phyloP scores from a whole-genome alignment of 805 yeast species.

The Ogataea paraovalis region DNA sequence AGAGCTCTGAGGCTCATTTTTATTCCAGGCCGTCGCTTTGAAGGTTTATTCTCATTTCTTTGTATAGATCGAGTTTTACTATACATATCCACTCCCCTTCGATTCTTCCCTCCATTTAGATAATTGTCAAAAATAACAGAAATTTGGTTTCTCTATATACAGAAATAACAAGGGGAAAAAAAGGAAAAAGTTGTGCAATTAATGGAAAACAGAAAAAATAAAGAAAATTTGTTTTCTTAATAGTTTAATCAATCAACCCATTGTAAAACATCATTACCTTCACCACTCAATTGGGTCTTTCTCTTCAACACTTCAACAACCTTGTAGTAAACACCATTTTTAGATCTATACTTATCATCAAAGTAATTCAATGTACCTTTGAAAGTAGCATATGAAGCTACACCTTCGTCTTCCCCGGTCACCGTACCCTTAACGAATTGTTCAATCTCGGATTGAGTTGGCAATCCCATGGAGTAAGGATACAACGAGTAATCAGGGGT shows the following conservation, averaged over 20 bases:
- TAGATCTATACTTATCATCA: slow-evolving; percentile 41
- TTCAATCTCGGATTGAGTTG: slow-evolving; percentile 58
- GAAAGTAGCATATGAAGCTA: slow-evolving; percentile 61
- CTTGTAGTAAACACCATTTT: slow-evolving; percentile 61
- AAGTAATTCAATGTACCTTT: slow-evolving; percentile 67
- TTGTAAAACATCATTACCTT: slow-evolving; percentile 40
- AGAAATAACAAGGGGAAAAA: not conserved
- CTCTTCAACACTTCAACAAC: slow-evolving; percentile 56
- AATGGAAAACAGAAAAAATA: not conserved
- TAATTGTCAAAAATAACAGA: too few relatives aligned
- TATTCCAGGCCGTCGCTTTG: too few relatives aligned
- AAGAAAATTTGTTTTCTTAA: not conserved
- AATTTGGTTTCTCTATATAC: too few relatives aligned
- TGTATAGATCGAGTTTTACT: too few relatives aligned
- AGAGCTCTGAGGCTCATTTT: too few relatives aligned
- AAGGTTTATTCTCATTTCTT: too few relatives aligned
- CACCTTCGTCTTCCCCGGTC: slow-evolving; percentile 48
- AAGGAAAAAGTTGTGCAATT: too few relatives aligned
- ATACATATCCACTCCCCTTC: too few relatives aligned
- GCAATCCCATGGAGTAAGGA: slow-evolving; percentile 73
- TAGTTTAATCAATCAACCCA: slow-evolving; percentile 36
- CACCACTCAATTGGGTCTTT: slow-evolving; percentile 44
- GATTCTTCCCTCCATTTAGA: too few relatives aligned
- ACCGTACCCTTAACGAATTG: not conserved
- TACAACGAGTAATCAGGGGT: slow-evolving; percentile 35